Conservation (phyloP, 129 eudicot genomes). For the Silybum marianum region DNA sequence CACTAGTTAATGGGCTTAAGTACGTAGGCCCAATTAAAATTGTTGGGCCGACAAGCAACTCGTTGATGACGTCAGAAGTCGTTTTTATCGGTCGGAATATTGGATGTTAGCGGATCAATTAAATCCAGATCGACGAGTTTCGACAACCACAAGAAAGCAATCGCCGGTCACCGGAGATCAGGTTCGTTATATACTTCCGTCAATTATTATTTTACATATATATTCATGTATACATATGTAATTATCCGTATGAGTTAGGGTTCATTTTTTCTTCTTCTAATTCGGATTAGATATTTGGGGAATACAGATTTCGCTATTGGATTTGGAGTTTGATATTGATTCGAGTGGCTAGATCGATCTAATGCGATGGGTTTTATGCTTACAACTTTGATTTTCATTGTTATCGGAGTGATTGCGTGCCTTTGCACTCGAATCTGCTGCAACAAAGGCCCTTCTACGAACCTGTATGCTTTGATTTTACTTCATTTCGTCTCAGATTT, state of each 20-base stretch:
- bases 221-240: background rate
- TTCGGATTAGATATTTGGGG: background rate
- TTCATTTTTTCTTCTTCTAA: background rate
- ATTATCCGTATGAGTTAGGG: background rate
- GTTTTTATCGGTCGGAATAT: background rate
- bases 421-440: slow-evolving; percentile 60
- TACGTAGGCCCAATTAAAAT: background rate
- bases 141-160: background rate
- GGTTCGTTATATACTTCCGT: background rate
- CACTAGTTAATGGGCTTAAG: background rate
- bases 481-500: background rate
- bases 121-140: slow-evolving; percentile 19
- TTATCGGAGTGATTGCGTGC: slow-evolving; percentile 54
- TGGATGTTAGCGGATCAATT: background rate
- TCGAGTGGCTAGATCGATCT: slow-evolving; percentile 22
- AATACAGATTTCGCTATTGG: slow-evolving; percentile 15
- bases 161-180: slow-evolving; percentile 24
- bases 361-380: slow-evolving; percentile 55
- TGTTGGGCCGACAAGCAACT: background rate
- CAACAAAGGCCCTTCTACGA: slow-evolving; percentile 71
- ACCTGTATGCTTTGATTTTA: slow-evolving; percentile 44
- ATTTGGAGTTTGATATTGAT: background rate
- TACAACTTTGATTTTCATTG: slow-evolving; percentile 55
- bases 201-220: background rate
- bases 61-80: background rate